Conservation (phyloP, 208 protist species). For the Acanthamoeba comandoni region DNA sequence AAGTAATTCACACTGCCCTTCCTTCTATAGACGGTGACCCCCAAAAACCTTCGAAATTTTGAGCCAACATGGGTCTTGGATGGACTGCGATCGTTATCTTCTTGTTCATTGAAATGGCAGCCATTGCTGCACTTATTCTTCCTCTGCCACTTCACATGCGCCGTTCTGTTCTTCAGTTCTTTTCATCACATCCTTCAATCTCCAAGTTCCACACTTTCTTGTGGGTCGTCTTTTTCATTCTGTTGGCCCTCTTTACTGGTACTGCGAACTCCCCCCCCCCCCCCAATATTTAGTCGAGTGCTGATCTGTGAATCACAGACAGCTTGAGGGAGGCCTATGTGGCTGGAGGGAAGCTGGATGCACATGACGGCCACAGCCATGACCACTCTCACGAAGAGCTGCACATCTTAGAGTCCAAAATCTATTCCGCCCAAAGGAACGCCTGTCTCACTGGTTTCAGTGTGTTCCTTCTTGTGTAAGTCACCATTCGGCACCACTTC, state of each 20-base stretch:
- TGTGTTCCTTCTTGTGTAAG: slow-evolving; percentile 37
- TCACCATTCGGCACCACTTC: neutral
- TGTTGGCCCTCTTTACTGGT: slow-evolving; percentile 30
- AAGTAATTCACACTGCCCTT: no score
- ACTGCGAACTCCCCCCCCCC: neutral
- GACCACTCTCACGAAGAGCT: slow-evolving; percentile 38
- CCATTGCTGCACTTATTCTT: neutral
- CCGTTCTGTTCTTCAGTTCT: neutral
- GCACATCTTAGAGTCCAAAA: neutral
- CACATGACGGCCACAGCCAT: neutral
- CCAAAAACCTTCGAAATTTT: neutral
- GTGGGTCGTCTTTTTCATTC: slow-evolving; percentile 27
- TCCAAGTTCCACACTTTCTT: neutral
- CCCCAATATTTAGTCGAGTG: neutral
- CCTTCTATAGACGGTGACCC: no score
- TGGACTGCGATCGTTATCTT: slow-evolving; percentile 12
- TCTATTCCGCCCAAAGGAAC: slow-evolving; percentile 31
- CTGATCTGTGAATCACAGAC: neutral
- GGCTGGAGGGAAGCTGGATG: neutral
- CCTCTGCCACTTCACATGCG: slow-evolving; percentile 10
- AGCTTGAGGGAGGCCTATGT: slow-evolving; percentile 33
- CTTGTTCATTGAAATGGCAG: slow-evolving; percentile 5
- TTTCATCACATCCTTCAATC: slow-evolving; percentile 23
- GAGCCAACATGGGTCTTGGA: slow-evolving; percentile 50
- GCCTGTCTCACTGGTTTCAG: neutral